phyloP scores from a whole-genome alignment of 73 alveolate genomes.

The Blepharisma stoltei region DNA sequence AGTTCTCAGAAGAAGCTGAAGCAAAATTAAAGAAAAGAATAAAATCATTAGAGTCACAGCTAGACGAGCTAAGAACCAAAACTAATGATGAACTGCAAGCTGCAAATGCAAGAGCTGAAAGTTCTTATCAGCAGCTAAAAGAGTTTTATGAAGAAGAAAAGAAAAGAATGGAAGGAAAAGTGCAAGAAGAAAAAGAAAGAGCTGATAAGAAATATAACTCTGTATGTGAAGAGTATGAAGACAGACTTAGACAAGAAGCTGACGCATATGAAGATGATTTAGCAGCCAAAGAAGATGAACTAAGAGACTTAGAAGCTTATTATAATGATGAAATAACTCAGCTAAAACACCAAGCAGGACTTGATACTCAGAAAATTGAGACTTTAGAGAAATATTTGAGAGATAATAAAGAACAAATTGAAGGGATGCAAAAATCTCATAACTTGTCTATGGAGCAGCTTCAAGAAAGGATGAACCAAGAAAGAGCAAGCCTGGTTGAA shows the following conservation, averaged over 20 bases:
- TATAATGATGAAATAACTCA: neutral
- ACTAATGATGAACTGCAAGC: slow-evolving; percentile 23
- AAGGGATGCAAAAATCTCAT: slow-evolving; percentile 1
- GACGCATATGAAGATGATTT: slow-evolving; percentile 46
- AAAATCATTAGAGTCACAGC: neutral
- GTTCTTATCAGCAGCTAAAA: slow-evolving; percentile 60
- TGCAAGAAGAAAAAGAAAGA: slow-evolving; percentile 58
- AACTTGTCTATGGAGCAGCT: slow-evolving; percentile 9
- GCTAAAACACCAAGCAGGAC: slow-evolving; percentile 28
- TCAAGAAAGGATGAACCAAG: slow-evolving; percentile 32
- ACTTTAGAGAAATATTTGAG: slow-evolving; percentile 28
- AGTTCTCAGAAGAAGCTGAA: slow-evolving; percentile 21
- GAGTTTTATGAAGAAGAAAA: slow-evolving; percentile 73
- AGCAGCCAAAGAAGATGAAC: slow-evolving; percentile 4
- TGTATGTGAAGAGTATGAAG: slow-evolving; percentile 52
- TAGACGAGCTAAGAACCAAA: neutral
- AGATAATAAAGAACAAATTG: slow-evolving; percentile 32
- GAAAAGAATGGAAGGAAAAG: slow-evolving; percentile 66
- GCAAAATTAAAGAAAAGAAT: neutral
- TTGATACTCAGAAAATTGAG: slow-evolving; percentile 9
- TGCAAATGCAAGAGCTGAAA: slow-evolving; percentile 46
- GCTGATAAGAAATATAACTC: slow-evolving; percentile 31
- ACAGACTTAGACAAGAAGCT: slow-evolving; percentile 39
- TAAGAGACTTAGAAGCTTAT: neutral
- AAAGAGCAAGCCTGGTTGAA: slow-evolving; percentile 56